phyloP scores from a whole-genome alignment of 768 basidiomycete species.

The Termitomyces sp. region DNA sequence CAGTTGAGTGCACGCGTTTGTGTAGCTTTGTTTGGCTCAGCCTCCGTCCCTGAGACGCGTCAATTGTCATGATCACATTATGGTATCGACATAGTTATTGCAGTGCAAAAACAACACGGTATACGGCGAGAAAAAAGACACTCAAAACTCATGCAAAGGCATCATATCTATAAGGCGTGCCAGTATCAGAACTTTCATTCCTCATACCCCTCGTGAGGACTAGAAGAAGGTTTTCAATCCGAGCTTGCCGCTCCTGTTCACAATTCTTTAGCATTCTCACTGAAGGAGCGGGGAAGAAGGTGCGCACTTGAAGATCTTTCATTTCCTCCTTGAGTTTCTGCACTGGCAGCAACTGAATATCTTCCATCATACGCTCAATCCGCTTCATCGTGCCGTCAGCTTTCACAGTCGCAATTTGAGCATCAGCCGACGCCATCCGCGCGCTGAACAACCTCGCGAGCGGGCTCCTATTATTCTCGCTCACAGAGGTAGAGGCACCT shows the following conservation, averaged over 20 bases:
- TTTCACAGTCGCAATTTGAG: constrained; percentile 16
- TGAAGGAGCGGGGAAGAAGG: not conserved
- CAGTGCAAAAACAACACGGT: not conserved
- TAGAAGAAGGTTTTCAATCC: constrained; percentile 69
- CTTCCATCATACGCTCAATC: constrained; percentile 59
- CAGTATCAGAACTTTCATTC: constrained; percentile 26
- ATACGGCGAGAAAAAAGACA: not conserved
- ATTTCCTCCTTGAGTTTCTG: constrained; percentile 70
- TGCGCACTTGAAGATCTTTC: constrained; percentile 70
- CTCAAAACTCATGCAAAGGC: not conserved
- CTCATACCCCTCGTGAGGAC: constrained; percentile 65
- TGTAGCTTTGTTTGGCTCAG: not conserved
- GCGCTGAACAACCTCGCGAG: constrained; percentile 40
- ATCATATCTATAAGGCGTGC: not conserved
- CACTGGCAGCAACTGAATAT: constrained; percentile 58
- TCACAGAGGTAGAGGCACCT: not conserved
- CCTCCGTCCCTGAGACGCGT: too few relatives aligned
- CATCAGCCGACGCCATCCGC: constrained; percentile 13
- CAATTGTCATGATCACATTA: not conserved
- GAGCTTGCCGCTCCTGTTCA: constrained; percentile 61
- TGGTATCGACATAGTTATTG: not conserved
- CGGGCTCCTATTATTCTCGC: constrained; percentile 34
- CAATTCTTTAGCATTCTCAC: not conserved
- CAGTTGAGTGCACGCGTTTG: not conserved
- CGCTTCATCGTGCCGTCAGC: constrained; percentile 43